Base-by-base conservation (phyloP, 768 basidiomycete species). In the Cyclocybe cylindracea region DNA sequence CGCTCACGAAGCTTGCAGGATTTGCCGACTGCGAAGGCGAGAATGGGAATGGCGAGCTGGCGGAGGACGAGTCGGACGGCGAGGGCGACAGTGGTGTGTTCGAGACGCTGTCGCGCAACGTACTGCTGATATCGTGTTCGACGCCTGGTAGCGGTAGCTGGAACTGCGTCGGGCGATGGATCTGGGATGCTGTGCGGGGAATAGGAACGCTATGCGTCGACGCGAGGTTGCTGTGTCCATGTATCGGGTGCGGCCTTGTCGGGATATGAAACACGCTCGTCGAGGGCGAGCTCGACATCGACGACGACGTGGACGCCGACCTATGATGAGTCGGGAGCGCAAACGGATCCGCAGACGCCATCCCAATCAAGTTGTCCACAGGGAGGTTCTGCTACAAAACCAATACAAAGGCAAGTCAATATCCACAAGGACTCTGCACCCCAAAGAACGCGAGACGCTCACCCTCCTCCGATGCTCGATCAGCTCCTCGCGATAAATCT, bases 401-500 rank as follows among this genome's bases (percentile, higher is more conserved):
- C 37, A 38, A 48, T 37, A 56, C 46, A 48, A 39, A 52, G 32
- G 35, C 35, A 50, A 49, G 55, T 50, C 36, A 33, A 11, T 37
- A 37, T 19, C 36, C 45, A 54, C 14, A 19, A 7, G 39, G 29
- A 44, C 31, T 39, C 31, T 42, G 41, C 7, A n/a, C 52, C 8
- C 36, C 31, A 39, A 33, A 8, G 33, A 4, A 39, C 11, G 10
- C 7, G n/a, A 50, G 42, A 35, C 50, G 79, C 91, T 70, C 69
- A 91, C 89, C 67, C 89, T 74, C 57, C 83, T 73, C 52, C 91
- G 70, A 61, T 89, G 83, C 39, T 89, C 86, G 48, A 94, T 85
- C 53, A 94, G 70, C 67, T 94, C 91, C 68, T 91, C 91, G 31
- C 89, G 76, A 62, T 93, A 94, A 4, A 91, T 79, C 59, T 93